Percentiles rank a stretch among this genome's conserved stretches.
Conservation (phyloP, 2,329 filamentous ascomycete species). For the Aspergillus pseudonomiae region DNA sequence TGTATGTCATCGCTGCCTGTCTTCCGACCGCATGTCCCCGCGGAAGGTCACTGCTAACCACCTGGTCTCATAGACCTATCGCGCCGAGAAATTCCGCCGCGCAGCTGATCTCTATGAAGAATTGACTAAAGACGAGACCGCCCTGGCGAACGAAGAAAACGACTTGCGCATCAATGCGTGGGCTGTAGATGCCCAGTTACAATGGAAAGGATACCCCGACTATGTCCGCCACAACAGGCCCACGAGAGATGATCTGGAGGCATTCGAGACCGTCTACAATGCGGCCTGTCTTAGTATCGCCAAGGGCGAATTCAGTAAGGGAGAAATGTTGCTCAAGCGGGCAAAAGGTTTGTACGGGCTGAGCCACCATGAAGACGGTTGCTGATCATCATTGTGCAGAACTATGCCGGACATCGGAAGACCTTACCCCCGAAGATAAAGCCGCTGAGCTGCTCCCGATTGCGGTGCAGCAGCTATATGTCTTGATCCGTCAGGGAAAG, state of each 20-base stretch:
- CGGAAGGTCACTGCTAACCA: neutral
- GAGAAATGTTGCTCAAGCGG: slow-evolving; percentile 61
- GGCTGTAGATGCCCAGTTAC: slow-evolving; percentile 63
- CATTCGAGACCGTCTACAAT: slow-evolving; percentile 68
- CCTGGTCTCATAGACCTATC: slow-evolving; percentile 47
- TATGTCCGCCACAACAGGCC: slow-evolving; percentile 57
- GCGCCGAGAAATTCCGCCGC: slow-evolving; percentile 61
- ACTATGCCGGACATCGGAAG: slow-evolving; percentile 62
- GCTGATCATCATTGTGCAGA: slow-evolving; percentile 37
- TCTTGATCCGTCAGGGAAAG: slow-evolving; percentile 58
- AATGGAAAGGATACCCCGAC: slow-evolving; percentile 60
- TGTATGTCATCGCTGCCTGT: slow-evolving; percentile 38
- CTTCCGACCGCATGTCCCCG: neutral
- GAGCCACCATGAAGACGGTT: neutral
- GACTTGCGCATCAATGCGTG: slow-evolving; percentile 65
- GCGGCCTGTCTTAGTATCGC: slow-evolving; percentile 66
- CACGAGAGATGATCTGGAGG: slow-evolving; percentile 61
- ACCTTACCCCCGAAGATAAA: slow-evolving; percentile 63
- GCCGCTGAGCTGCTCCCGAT: slow-evolving; percentile 63
- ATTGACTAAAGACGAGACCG: slow-evolving; percentile 45
- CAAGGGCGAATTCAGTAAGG: slow-evolving; percentile 60
- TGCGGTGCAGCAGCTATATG: slow-evolving; percentile 63
- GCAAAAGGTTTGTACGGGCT: slow-evolving; percentile 52
- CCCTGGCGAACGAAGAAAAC: slow-evolving; percentile 55
- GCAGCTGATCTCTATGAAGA: slow-evolving; percentile 59